phyloP scores from a whole-genome alignment of 2,329 filamentous ascomycete species.

The Paecilomyces variotii region DNA sequence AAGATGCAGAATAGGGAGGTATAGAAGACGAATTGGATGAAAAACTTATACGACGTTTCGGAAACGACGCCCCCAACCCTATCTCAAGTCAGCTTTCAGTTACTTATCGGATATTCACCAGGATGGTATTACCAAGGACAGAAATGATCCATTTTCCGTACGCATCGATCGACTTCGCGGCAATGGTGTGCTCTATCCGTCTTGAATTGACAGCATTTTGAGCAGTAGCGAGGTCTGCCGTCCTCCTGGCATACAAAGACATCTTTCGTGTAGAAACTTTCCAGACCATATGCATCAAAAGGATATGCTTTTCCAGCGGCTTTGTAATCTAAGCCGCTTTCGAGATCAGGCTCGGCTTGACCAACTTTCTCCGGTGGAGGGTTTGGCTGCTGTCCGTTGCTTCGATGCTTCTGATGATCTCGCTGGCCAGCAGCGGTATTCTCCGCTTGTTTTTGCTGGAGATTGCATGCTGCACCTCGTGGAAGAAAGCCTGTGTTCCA shows the following conservation, averaged over 20 bases:
- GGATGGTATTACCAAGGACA: slow-evolving; percentile 61
- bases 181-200: slow-evolving; percentile 83
- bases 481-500: slow-evolving; percentile 67
- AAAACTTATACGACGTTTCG: slow-evolving; percentile 84
- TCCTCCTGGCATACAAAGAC: slow-evolving; percentile 76
- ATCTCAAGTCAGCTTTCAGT: neutral
- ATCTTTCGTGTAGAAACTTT: slow-evolving; percentile 72
- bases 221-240: slow-evolving; percentile 82
- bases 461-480: slow-evolving; percentile 42
- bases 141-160: slow-evolving; percentile 88
- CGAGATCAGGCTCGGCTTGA: slow-evolving; percentile 16
- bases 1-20: slow-evolving; percentile 59
- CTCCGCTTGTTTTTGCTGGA: slow-evolving; percentile 15
- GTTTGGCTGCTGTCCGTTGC: slow-evolving; percentile 14
- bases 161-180: slow-evolving; percentile 70
- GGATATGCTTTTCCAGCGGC: slow-evolving; percentile 18
- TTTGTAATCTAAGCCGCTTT: slow-evolving; percentile 16
- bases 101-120: neutral
- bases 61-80: slow-evolving; percentile 89
- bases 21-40: slow-evolving; percentile 78
- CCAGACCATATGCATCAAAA: slow-evolving; percentile 60
- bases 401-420: slow-evolving; percentile 16
- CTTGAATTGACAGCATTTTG: slow-evolving; percentile 77
- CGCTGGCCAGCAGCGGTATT: slow-evolving; percentile 9
- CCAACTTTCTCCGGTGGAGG: slow-evolving; percentile 17